A percentile compares a stretch with the other conserved stretches of the same genome.
Evolutionary conservation across 176 grass and related monocot species (phyloP).

Genomic region (Canna indica): DNA sequence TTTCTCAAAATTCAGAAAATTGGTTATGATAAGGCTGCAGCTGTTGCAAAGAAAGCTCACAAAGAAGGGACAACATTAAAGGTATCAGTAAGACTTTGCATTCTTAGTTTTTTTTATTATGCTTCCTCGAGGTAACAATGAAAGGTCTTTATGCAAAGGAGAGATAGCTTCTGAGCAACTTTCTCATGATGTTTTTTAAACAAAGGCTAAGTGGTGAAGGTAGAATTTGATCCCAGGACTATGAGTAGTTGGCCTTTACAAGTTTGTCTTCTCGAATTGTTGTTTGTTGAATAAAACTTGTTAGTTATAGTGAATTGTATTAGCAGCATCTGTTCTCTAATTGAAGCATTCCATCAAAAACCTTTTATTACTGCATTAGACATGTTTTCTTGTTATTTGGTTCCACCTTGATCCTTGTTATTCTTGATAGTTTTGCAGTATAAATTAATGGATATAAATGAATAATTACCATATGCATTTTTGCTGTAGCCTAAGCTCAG

Average conservation of each 20-base stretch:
- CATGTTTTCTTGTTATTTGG: not conserved
- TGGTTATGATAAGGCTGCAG: conserved; percentile 91
- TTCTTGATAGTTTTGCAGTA: no score
- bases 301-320: not conserved
- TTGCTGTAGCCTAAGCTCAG: no score
- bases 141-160: not conserved
- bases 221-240: no score
- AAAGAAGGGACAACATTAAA: conserved; percentile 98
- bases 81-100: conserved; percentile 25
- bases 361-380: not conserved
- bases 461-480: no score
- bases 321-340: not conserved
- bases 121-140: not conserved
- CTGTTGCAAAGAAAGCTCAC: conserved; percentile 98
- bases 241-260: no score
- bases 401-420: no score
- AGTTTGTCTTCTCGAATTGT: not conserved
- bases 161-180: no score
- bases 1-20: conserved; percentile 63
- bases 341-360: not conserved
- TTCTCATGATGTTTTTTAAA: not conserved
- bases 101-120: not conserved
- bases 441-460: no score
- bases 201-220: not conserved
- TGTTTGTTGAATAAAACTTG: not conserved